phyloP scores from a whole-genome alignment of 495 filamentous ascomycete genomes.

The Penicillium subrubescens region DNA sequence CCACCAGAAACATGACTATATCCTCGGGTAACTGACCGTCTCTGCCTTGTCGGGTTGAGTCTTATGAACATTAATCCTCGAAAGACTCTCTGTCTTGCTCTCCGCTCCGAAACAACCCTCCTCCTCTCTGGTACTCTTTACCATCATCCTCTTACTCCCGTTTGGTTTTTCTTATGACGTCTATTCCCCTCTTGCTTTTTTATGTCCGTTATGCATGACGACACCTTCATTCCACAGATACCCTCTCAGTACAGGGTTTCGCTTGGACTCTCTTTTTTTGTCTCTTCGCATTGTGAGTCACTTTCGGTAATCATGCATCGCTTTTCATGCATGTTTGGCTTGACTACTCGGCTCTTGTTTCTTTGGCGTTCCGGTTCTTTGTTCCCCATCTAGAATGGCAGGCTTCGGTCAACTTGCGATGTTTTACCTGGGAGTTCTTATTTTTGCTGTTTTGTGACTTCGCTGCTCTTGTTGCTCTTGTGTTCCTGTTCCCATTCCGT shows the following conservation, averaged over 20 bases:
- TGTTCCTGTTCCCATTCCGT: constrained; percentile 1
- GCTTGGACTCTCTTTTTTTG: not conserved
- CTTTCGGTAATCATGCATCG: constrained; percentile 10
- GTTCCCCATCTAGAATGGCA: constrained; percentile 30
- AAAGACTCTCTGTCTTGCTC: constrained; percentile 13
- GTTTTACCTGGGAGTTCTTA: not conserved
- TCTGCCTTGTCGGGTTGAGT: not conserved
- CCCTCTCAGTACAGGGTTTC: not conserved
- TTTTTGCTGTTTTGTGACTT: constrained; percentile 4
- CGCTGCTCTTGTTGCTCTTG: not conserved
- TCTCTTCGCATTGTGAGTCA: not conserved
- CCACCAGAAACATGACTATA: not conserved
- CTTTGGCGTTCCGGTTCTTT: constrained; percentile 13
- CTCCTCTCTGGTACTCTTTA: not conserved
- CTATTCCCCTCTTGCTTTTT: not conserved
- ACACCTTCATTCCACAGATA: constrained; percentile 5
- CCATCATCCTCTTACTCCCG: not conserved
- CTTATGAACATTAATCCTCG: constrained; percentile 16
- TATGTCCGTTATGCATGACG: constrained; percentile 17
- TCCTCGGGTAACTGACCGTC: constrained; percentile 9
- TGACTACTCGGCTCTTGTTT: constrained; percentile 7
- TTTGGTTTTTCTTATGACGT: constrained; percentile 1
- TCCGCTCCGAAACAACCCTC: not conserved
- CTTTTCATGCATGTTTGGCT: constrained; percentile 1
- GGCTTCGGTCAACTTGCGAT: constrained; percentile 22